Conservation (phyloP, 345 rosid genomes). For the Arabis hirsuta region DNA sequence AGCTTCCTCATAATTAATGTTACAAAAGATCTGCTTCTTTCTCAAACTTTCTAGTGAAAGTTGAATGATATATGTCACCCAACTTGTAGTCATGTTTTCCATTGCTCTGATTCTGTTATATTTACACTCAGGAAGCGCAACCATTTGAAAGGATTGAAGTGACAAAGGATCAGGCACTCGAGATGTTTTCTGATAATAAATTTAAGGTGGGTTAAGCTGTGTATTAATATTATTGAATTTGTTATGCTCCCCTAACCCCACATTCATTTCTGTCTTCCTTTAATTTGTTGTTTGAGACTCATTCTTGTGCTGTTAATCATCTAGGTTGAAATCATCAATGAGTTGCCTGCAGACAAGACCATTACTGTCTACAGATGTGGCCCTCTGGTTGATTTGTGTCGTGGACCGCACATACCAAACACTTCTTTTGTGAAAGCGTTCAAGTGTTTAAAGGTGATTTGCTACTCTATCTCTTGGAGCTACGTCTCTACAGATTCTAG, state of each 20-base stretch:
- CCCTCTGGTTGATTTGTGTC: constrained; percentile 93
- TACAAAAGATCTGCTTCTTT: constrained; percentile 13
- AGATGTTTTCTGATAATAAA: constrained; percentile 84
- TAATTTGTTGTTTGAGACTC: constrained; percentile 20
- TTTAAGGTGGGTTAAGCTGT: constrained; percentile 68
- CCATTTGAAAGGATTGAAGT: constrained; percentile 99
- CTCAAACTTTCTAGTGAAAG: neutral
- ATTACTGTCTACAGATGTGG: constrained; percentile 98
- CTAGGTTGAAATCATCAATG: constrained; percentile 91
- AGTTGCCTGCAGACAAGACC: constrained; percentile 84
- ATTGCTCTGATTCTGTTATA: neutral
- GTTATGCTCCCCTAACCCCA: constrained; percentile 12
- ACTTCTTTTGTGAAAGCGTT: constrained; percentile 96
- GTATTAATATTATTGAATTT: neutral
- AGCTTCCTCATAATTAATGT: constrained; percentile 23
- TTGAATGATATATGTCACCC: constrained; percentile 7
- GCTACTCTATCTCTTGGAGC: constrained; percentile 20
- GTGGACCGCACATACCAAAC: constrained; percentile 99
- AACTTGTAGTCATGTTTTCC: neutral
- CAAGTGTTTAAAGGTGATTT: constrained; percentile 82
- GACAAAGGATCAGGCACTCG: constrained; percentile 82
- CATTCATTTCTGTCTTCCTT: constrained; percentile 17
- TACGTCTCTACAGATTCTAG: constrained; percentile 27
- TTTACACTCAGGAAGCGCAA: constrained; percentile 67
- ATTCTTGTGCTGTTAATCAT: constrained; percentile 34